Evolutionary conservation across 2,329 filamentous ascomycete species (phyloP).

Genomic region (Penicillium sp.): DNA sequence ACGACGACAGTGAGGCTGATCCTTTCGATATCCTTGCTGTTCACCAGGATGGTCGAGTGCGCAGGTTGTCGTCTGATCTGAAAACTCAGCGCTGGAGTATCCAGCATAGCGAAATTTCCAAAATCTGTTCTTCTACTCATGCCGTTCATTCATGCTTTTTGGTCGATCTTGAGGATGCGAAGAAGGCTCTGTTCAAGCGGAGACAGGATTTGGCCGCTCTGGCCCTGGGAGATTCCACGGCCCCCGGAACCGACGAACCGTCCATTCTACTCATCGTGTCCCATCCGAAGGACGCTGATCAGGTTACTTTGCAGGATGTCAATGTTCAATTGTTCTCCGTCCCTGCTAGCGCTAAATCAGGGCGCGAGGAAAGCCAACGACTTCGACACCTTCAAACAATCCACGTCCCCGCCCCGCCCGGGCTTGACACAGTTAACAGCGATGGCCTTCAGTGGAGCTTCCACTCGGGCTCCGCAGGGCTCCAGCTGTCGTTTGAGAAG

Average conservation of each 20-base stretch:
- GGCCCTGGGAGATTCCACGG: slow-evolving; percentile 33
- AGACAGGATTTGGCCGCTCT: slow-evolving; percentile 41
- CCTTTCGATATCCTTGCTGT: slow-evolving; percentile 43
- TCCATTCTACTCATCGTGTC: slow-evolving; percentile 43
- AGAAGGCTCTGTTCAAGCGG: slow-evolving; percentile 40
- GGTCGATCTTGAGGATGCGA: slow-evolving; percentile 42
- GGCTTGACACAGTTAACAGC: slow-evolving; percentile 24
- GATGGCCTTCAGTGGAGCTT: slow-evolving; percentile 38
- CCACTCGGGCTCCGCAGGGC: slow-evolving; percentile 38
- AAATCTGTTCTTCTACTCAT: slow-evolving; percentile 24
- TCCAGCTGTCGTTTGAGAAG: slow-evolving; percentile 40
- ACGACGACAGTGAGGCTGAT: slow-evolving; percentile 27
- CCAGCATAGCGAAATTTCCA: slow-evolving; percentile 33
- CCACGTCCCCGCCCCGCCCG: slow-evolving; percentile 33
- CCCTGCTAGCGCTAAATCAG: slow-evolving; percentile 25
- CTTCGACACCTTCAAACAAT: slow-evolving; percentile 39
- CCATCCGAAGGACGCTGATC: slow-evolving; percentile 31
- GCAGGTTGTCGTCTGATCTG: slow-evolving; percentile 41
- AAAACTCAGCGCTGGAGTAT: slow-evolving; percentile 42
- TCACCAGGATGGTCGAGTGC: slow-evolving; percentile 45
- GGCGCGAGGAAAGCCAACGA: slow-evolving; percentile 32
- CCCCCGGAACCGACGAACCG: slow-evolving; percentile 28
- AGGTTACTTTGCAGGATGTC: slow-evolving; percentile 35
- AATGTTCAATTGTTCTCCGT: slow-evolving; percentile 42
- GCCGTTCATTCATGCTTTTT: slow-evolving; percentile 38